phyloP scores from a whole-genome alignment of 2,329 filamentous ascomycete genomes.

The Metarhizium album region DNA sequence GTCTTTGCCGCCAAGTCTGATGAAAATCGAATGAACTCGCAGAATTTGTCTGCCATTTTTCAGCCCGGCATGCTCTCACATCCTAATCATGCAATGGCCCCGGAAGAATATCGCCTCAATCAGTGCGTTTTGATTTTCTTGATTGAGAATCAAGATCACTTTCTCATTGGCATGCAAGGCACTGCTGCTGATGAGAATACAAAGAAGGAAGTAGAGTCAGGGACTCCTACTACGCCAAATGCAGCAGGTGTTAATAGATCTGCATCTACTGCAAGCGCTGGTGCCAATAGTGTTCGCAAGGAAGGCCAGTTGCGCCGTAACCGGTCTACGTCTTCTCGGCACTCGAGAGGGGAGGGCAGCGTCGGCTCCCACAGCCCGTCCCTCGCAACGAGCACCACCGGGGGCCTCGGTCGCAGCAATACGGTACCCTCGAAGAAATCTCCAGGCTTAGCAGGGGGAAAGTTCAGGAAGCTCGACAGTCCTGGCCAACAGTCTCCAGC shows the following conservation, averaged over 20 bases:
- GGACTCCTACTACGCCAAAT: constrained; percentile 44
- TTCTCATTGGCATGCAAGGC: constrained; percentile 95
- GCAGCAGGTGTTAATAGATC: constrained; percentile 47
- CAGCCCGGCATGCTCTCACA: constrained; percentile 94
- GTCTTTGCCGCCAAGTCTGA: constrained; percentile 97
- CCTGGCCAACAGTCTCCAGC: constrained; percentile 21
- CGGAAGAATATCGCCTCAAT: constrained; percentile 85
- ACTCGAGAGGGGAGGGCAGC: constrained; percentile 64
- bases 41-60: constrained; percentile 92
- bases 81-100: constrained; percentile 88
- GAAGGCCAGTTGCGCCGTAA: constrained; percentile 75
- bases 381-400: constrained; percentile 41
- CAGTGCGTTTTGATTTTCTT: constrained; percentile 96
- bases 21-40: constrained; percentile 91
- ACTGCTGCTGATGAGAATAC: constrained; percentile 89
- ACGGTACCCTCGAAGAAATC: constrained; percentile 89
- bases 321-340: constrained; percentile 82
- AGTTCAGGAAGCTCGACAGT: constrained; percentile 42
- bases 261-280: constrained; percentile 78
- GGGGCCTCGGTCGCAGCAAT: constrained; percentile 60
- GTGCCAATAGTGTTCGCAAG: constrained; percentile 74
- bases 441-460: constrained; percentile 54
- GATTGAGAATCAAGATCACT: constrained; percentile 97
- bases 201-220: constrained; percentile 55
- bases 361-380: constrained; percentile 59